Base-by-base conservation (phyloP, 257 asterid species). In the Jaltomata sinuosa region DNA sequence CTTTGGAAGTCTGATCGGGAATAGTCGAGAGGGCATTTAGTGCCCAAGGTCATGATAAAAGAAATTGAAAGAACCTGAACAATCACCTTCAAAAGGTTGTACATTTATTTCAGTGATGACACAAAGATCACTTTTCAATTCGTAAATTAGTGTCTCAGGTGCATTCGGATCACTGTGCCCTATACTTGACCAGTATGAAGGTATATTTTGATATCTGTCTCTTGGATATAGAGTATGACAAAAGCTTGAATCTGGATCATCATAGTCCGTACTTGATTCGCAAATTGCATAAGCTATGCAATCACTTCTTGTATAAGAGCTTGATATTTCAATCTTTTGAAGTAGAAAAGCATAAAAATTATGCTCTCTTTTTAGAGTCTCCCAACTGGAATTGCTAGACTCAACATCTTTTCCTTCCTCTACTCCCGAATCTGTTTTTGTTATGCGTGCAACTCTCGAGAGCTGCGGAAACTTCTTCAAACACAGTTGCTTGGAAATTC, bases 121-220 rank as follows among this genome's bases (percentile, higher is more conserved):
- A 91, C 98, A 94, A 85, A 94, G 81, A 64, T 95, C 92, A 25
- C 89, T 80, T 78, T 86, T 84, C 40, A 94, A 87, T 85, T 91
- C 93, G 86, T 94, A 96, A 29, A 91, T 81, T 55, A 96, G 88
- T 1, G 90, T 91, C 94, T 96, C 98, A 0, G 97, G 94, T 31
- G 87, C 93, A 83, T 78, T 84, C 47, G 97, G 95, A 88, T 94
- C 77, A 54, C 87, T 88, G 42, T 93, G 93, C 52, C 98, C 98
- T 91, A 80, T 89, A 85, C 98, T 94, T 27, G 99, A 96, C 98
- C 98, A 94, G 89, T 94, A 94, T 3, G 94, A 93, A 78, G 93
- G 90, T 85, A 91, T 79, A 76, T 87, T 42, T 7, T 79, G 34
- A 81, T 84, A 81, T 80, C 92, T 88, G 81, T 90, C 96, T 83